Conservation (phyloP, 352 stramenopile genomes). For the Phytophthora citrophthora region DNA sequence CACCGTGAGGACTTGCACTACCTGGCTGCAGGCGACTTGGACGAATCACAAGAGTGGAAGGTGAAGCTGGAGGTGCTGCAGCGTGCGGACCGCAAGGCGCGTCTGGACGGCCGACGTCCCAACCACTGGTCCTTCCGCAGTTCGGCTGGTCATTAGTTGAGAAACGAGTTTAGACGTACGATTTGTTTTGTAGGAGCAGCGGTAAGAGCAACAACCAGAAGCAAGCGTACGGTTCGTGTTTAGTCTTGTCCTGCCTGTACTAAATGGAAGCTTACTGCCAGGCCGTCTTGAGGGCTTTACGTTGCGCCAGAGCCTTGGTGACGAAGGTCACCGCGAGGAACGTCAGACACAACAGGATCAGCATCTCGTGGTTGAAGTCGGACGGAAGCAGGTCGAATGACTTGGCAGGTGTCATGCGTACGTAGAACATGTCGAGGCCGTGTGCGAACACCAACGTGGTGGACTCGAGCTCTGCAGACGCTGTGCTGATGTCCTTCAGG, state of each 20-base stretch:
- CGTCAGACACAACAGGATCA: slow-evolving; percentile 91
- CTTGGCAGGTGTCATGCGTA: slow-evolving; percentile 92
- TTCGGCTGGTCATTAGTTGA: slow-evolving; percentile 41
- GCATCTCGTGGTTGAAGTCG: slow-evolving; percentile 95
- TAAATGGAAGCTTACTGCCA: slow-evolving; percentile 71
- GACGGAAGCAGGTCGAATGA: slow-evolving; percentile 96
- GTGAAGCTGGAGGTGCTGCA: slow-evolving; percentile 83
- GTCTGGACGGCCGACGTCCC: slow-evolving; percentile 71
- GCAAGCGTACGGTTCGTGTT: slow-evolving; percentile 20
- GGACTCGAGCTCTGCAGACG: slow-evolving; percentile 93
- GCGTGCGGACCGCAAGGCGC: slow-evolving; percentile 75
- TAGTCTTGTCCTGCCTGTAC: slow-evolving; percentile 19
- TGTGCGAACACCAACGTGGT: slow-evolving; percentile 94
- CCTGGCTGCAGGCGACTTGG: slow-evolving; percentile 67
- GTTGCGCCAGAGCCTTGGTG: slow-evolving; percentile 65
- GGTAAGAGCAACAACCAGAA: slow-evolving; percentile 16
- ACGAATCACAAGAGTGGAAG: slow-evolving; percentile 88
- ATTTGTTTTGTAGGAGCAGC: slow-evolving; percentile 15
- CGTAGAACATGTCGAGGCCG: slow-evolving; percentile 95
- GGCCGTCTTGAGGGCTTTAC: slow-evolving; percentile 79
- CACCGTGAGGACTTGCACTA: slow-evolving; percentile 78
- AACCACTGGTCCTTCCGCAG: slow-evolving; percentile 80
- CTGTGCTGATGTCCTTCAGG: slow-evolving; percentile 69
- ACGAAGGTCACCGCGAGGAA: slow-evolving; percentile 84
- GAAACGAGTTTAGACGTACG: slow-evolving; percentile 16